phyloP scores from a whole-genome alignment of 2,329 filamentous ascomycete genomes.

The Drechslerella stenobrocha region DNA sequence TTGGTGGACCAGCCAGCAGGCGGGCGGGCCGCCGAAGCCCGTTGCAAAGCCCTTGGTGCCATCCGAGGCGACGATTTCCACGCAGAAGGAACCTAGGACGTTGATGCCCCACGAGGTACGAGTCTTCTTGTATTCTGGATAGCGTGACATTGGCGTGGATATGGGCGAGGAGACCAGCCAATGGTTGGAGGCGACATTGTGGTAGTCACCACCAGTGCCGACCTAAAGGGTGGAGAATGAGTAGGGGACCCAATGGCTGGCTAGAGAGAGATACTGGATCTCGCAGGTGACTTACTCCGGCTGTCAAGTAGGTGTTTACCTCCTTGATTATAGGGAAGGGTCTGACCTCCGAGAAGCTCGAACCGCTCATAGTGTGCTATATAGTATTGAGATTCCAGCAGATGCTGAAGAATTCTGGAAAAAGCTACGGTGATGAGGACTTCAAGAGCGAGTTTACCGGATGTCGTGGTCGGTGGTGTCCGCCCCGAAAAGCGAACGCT shows the following conservation, averaged over 20 bases:
- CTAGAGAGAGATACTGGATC: no score
- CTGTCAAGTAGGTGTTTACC: conserved; percentile 72
- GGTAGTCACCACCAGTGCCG: conserved; percentile 74
- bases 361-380: conserved; percentile 3
- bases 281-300: conserved; percentile 64
- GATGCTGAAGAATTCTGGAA: no score
- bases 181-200: conserved; percentile 79
- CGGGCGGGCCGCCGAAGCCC: conserved; percentile 88
- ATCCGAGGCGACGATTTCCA: conserved; percentile 85
- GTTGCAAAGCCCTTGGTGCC: conserved; percentile 94
- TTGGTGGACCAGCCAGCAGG: conserved; percentile 89
- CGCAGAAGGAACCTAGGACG: conserved; percentile 85
- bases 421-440: no score
- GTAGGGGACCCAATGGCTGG: no score
- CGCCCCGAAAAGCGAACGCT: not conserved
- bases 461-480: no score
- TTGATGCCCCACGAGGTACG: conserved; percentile 95
- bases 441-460: no score
- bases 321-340: conserved; percentile 75
- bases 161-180: conserved; percentile 88
- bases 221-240: no score
- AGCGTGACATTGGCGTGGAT: conserved; percentile 86
- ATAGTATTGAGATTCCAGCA: not conserved
- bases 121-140: conserved; percentile 83
- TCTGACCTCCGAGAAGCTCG: conserved; percentile 55